Percentiles rank a stretch among this genome's conserved stretches.
These are phyloP conservation scores for Thelonectria blattea DNA, from an alignment of 2,329 filamentous ascomycete species.

Conservation along the genomic window DNA sequence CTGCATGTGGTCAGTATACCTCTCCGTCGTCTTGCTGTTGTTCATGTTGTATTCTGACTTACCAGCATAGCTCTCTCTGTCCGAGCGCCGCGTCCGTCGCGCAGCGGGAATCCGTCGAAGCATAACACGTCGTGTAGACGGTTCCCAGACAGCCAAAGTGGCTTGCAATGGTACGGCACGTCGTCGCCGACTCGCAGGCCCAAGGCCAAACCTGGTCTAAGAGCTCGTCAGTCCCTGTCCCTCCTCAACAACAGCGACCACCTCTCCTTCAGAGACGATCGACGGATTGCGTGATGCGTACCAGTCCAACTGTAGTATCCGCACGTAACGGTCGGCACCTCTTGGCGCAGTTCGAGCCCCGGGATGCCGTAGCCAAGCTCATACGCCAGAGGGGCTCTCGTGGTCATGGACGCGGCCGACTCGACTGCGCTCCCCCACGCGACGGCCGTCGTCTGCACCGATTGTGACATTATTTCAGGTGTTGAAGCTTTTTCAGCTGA, in stretches of 20 bases:
- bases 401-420: not conserved
- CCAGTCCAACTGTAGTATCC: not conserved
- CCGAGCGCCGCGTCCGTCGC: not conserved
- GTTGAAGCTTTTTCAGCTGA: not conserved
- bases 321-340: not conserved
- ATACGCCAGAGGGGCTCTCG: not conserved
- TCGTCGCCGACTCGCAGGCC: not conserved
- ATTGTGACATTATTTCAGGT: not conserved
- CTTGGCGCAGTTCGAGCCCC: not conserved
- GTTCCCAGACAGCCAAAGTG: not conserved
- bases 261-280: not conserved
- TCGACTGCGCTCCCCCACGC: not conserved
- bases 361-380: not conserved
- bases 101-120: not conserved
- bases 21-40: not conserved
- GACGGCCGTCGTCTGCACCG: not conserved
- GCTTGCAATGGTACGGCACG: not conserved
- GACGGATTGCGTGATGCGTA: not conserved
- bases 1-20: not conserved
- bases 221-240: not conserved
- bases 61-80: not conserved
- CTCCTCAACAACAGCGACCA: no score
- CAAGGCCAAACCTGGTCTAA: not conserved
- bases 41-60: not conserved
- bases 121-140: constrained; percentile 1